Evolutionary conservation across 2,329 filamentous ascomycete genomes (phyloP).

Genomic region (Talaromyces islandicus): DNA sequence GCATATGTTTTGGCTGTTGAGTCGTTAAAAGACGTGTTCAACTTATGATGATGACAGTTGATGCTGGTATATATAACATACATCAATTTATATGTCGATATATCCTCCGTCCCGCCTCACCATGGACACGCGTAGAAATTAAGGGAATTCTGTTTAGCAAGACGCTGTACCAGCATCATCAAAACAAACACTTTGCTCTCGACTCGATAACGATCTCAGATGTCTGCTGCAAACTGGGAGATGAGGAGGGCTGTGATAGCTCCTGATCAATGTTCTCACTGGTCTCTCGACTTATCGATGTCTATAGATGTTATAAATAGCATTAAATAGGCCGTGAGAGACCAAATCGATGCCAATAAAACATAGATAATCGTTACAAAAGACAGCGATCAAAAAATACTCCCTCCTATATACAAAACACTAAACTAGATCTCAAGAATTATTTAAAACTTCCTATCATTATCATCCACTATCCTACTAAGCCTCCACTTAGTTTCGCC

Average conservation of each 20-base stretch:
- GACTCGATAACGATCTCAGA: neutral
- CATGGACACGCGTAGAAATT: neutral
- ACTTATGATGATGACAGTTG: neutral
- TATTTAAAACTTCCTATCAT: no score
- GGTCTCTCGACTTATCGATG: neutral
- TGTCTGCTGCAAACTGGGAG: neutral
- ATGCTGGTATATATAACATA: neutral
- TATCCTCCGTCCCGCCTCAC: neutral
- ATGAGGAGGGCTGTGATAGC: neutral
- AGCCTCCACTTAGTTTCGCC: no score
- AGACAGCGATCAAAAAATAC: no score
- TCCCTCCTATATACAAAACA: no score
- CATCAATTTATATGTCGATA: neutral
- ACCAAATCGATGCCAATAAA: no score
- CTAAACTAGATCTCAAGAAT: no score
- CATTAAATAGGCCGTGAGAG: no score
- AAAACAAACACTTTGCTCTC: neutral
- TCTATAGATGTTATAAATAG: neutral
- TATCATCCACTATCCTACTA: no score
- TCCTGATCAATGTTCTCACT: neutral
- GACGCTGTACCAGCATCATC: neutral
- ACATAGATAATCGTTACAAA: no score
- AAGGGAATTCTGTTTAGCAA: neutral
- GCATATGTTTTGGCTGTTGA: neutral
- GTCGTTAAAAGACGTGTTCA: neutral